A percentile compares a stretch with the other conserved stretches of the same genome.
Evolutionary conservation across 75 land plant species (phyloP).

Genomic region (Chamaecyparis obtusa): DNA sequence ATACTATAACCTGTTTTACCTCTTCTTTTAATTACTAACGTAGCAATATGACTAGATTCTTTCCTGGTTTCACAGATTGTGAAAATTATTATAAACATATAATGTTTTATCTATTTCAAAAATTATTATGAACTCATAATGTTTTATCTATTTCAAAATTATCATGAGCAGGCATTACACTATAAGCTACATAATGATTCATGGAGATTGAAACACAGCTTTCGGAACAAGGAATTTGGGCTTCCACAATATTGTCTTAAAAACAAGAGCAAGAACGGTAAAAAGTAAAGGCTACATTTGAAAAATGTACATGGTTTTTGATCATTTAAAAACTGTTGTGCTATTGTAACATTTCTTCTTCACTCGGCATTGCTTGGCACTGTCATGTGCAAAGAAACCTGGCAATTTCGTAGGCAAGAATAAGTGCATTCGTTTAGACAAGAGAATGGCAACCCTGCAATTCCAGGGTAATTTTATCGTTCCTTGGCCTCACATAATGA

Average conservation of each 20-base stretch:
- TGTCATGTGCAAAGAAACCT: not conserved
- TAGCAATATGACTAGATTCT: slow-evolving; percentile 3
- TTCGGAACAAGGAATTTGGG: not conserved
- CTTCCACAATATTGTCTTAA: not conserved
- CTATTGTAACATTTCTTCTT: not conserved
- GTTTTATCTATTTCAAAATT: not conserved
- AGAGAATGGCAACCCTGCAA: not conserved
- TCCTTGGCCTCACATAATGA: not conserved
- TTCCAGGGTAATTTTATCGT: not conserved
- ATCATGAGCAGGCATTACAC: slow-evolving; percentile 54
- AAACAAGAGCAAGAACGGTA: not conserved
- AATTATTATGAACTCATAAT: not conserved
- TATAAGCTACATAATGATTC: slow-evolving; percentile 77
- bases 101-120: not conserved
- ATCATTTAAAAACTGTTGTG: not conserved
- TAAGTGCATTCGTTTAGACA: not conserved
- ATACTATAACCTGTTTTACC: not conserved
- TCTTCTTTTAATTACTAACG: not conserved
- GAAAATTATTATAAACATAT: not conserved
- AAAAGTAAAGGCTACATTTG: not conserved
- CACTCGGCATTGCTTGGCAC: not conserved
- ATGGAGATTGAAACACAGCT: slow-evolving; percentile 40
- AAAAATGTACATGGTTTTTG: not conserved
- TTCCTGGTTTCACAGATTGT: too few species aligned
- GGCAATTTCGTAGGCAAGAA: not conserved